Percentiles rank a stretch among this genome's conserved stretches.
Evolutionary conservation across 306 rosid species (phyloP).

Genomic region (Benincasa hispida): DNA sequence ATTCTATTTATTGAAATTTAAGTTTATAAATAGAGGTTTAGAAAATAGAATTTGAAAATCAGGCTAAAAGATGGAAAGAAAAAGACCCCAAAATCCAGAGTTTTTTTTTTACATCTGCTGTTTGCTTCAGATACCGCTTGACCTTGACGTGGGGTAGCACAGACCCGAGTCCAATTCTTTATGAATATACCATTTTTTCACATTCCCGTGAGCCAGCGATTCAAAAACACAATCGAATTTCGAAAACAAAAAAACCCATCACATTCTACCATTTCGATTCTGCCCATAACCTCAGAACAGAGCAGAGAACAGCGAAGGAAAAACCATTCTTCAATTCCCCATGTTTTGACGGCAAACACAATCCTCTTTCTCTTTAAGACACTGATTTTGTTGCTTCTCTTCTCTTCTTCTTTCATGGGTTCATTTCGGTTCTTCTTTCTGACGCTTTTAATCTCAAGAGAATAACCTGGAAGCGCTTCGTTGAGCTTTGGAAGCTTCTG

Average conservation of each 20-base stretch:
- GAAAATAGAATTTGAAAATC: neutral
- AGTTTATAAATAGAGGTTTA: neutral
- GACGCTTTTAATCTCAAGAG: neutral
- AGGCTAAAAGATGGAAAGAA: neutral
- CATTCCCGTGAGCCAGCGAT: neutral
- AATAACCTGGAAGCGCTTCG: slow-evolving; percentile 8
- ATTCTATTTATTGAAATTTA: neutral
- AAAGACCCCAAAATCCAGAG: neutral
- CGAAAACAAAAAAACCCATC: neutral
- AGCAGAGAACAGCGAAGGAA: neutral
- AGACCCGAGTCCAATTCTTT: neutral
- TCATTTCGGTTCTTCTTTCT: neutral
- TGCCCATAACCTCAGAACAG: neutral
- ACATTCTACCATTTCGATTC: neutral
- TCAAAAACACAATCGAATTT: neutral
- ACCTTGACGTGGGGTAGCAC: neutral
- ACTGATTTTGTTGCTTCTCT: neutral
- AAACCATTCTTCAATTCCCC: neutral
- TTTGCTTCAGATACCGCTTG: neutral
- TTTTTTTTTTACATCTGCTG: neutral
- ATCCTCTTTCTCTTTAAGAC: neutral
- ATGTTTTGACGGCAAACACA: neutral
- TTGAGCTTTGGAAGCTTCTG: slow-evolving; percentile 20
- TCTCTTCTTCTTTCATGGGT: neutral
- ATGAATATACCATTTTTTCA: neutral